These are phyloP conservation scores for Nigrospora oryzae DNA, from an alignment of 2,329 filamentous ascomycete genomes.

Conservation along the genomic window DNA sequence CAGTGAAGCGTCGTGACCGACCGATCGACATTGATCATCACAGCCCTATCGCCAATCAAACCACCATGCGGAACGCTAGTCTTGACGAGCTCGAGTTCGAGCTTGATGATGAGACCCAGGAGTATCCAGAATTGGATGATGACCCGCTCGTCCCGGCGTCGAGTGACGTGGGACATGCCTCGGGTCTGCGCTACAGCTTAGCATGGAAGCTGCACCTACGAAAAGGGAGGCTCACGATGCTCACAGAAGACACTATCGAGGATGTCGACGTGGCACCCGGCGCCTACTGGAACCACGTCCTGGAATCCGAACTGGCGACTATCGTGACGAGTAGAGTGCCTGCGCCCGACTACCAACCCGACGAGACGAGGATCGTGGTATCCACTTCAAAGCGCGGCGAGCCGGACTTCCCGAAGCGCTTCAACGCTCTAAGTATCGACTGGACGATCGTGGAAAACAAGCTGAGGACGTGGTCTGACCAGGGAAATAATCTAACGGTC, in stretches of 20 bases:
- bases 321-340: not conserved
- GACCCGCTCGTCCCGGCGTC: not conserved
- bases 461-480: not conserved
- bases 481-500: not conserved
- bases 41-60: not conserved
- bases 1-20: not conserved
- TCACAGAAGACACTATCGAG: constrained; percentile 2
- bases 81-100: constrained; percentile 1
- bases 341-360: not conserved
- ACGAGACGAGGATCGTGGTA: not conserved
- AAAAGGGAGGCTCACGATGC: not conserved
- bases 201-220: constrained; percentile 1
- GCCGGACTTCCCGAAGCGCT: not conserved
- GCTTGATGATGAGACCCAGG: not conserved
- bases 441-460: not conserved
- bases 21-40: not conserved
- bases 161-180: not conserved
- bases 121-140: not conserved
- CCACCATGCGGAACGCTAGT: not conserved
- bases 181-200: not conserved
- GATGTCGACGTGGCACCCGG: not conserved
- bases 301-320: not conserved
- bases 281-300: constrained; percentile 1
- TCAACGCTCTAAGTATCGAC: not conserved
- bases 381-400: not conserved